phyloP scores from a whole-genome alignment of 2,329 filamentous ascomycete species.

The Colletotrichum destructivum region DNA sequence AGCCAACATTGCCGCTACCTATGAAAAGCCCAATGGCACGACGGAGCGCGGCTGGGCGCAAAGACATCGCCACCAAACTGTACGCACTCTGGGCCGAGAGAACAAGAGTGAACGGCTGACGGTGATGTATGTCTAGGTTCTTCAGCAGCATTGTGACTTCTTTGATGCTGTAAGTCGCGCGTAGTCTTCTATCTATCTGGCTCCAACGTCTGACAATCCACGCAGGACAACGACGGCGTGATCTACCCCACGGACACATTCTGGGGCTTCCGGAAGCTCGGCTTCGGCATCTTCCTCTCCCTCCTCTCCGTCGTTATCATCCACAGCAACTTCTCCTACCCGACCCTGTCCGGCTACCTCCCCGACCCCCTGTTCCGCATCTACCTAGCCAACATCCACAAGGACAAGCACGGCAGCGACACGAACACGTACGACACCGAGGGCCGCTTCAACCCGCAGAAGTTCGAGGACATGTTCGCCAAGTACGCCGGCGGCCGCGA shows the following conservation, averaged over 20 bases:
- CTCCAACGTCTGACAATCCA: neutral
- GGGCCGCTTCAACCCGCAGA: constrained; percentile 64
- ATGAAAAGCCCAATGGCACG: constrained; percentile 53
- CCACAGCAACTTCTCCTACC: constrained; percentile 61
- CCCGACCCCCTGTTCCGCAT: constrained; percentile 58
- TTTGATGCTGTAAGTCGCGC: constrained; percentile 53
- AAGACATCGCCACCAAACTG: constrained; percentile 51
- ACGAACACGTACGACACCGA: constrained; percentile 63
- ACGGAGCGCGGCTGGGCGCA: constrained; percentile 51
- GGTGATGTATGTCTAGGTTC: constrained; percentile 33
- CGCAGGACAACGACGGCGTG: constrained; percentile 54
- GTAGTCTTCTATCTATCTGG: fast-evolving
- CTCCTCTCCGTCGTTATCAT: constrained; percentile 57
- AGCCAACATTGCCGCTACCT: constrained; percentile 54
- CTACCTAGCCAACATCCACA: constrained; percentile 56
- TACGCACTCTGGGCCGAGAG: constrained; percentile 15
- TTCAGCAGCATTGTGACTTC: constrained; percentile 59
- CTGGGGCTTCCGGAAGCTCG: constrained; percentile 56
- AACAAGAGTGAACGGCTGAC: neutral
- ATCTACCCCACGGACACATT: constrained; percentile 59
- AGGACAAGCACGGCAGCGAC: constrained; percentile 63
- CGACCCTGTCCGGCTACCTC: constrained; percentile 54
- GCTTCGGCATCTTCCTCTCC: constrained; percentile 58
- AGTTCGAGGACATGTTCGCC: constrained; percentile 65
- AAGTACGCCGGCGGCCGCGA: constrained; percentile 61